These are phyloP conservation scores for Fraxinus velutina DNA, from an alignment of 305 asterid genomes.

Conservation along the genomic window DNA sequence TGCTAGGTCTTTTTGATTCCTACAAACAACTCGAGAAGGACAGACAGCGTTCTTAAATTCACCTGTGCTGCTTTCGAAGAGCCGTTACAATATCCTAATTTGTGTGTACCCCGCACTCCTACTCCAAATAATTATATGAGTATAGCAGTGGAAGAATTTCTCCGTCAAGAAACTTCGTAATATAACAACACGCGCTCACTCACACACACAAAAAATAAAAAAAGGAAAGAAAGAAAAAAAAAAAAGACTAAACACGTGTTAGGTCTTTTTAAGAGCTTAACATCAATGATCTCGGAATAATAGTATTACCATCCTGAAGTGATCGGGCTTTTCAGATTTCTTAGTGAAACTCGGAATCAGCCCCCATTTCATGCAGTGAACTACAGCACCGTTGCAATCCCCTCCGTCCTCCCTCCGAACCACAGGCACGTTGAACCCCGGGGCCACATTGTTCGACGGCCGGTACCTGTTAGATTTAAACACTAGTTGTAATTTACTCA, in stretches of 20 bases:
- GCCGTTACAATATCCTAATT: background rate
- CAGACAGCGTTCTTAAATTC: background rate
- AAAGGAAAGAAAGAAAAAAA: background rate
- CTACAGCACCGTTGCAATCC: conserved; percentile 49
- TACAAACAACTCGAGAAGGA: background rate
- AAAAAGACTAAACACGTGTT: background rate
- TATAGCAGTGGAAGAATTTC: background rate
- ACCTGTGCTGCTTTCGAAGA: background rate
- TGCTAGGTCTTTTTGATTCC: background rate
- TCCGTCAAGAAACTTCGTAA: background rate
- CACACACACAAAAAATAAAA: background rate
- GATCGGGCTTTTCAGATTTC: conserved; percentile 70
- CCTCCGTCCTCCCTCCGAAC: conserved; percentile 56
- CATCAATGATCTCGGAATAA: background rate
- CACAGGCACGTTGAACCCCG: conserved; percentile 83
- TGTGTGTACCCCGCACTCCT: background rate
- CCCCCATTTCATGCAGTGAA: conserved; percentile 96
- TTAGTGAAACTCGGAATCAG: conserved; percentile 84
- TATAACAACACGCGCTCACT: background rate
- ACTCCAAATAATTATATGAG: background rate
- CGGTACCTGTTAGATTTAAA: conserved; percentile 48
- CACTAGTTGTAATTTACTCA: background rate
- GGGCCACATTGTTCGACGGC: conserved; percentile 75
- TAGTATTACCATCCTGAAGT: conserved; percentile 68
- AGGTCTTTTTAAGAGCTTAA: background rate